Percentiles rank a stretch among this genome's conserved stretches.
phyloP scores from a whole-genome alignment of 805 yeast species.

The Cyberlindnera mycetangii region DNA sequence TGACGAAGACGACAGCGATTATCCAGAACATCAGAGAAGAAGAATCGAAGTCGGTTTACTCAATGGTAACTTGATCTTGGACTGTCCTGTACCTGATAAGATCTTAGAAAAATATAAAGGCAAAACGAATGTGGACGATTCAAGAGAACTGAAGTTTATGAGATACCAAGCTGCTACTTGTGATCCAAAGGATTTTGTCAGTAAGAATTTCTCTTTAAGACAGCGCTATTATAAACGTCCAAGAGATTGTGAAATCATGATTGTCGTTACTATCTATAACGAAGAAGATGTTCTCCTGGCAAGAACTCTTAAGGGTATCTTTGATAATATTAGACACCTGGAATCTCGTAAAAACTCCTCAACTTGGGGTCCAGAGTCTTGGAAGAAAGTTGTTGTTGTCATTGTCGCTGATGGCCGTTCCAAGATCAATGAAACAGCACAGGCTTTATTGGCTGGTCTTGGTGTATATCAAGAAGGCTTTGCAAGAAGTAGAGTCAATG shows the following conservation, averaged over 20 bases:
- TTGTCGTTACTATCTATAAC: conserved; percentile 86
- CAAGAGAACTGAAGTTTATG: conserved; percentile 74
- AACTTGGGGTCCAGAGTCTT: conserved; percentile 92
- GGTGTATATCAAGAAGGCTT: conserved; percentile 96
- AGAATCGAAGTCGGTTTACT: conserved; percentile 30
- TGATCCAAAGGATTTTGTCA: conserved; percentile 71
- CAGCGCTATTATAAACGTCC: conserved; percentile 77
- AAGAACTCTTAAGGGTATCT: conserved; percentile 84
- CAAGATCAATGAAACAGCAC: conserved; percentile 74
- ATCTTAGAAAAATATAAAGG: conserved; percentile 51
- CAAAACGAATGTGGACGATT: conserved; percentile 37
- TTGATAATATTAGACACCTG: conserved; percentile 79
- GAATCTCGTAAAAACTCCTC: conserved; percentile 60
- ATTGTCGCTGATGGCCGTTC: conserved; percentile 91
- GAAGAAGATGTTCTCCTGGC: conserved; percentile 83
- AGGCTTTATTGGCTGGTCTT: conserved; percentile 76
- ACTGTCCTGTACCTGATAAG: conserved; percentile 81
- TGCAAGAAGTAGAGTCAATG: conserved; percentile 88
- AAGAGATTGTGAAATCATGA: conserved; percentile 79
- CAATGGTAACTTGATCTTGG: conserved; percentile 79
- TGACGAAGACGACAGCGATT: conserved; percentile 39
- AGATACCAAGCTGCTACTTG: conserved; percentile 93
- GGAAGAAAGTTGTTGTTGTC: conserved; percentile 91
- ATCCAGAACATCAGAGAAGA: conserved; percentile 44
- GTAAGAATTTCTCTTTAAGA: conserved; percentile 70